These are phyloP conservation scores for Fagopyrum tataricum DNA, from an alignment of 148 eudicot genomes.

Conservation along the genomic window DNA sequence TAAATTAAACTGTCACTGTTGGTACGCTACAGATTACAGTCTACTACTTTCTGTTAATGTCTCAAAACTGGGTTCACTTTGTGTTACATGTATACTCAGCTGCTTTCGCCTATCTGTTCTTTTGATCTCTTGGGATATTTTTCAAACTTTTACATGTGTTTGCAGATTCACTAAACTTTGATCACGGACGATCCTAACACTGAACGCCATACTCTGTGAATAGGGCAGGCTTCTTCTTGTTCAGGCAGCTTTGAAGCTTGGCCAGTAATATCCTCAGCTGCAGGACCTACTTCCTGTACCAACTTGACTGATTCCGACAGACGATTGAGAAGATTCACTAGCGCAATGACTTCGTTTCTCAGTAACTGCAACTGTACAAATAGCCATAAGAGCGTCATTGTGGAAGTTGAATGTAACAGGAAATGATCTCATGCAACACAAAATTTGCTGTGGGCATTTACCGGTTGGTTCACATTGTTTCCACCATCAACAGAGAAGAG, in stretches of 20 bases:
- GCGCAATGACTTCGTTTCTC: conserved; percentile 42
- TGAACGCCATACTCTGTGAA: conserved; percentile 7
- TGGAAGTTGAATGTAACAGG: neutral
- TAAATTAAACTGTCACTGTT: neutral
- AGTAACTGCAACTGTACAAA: conserved; percentile 28
- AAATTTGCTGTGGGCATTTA: conserved; percentile 27
- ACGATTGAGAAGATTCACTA: conserved; percentile 33
- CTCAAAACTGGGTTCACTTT: conserved; percentile 3
- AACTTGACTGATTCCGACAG: conserved; percentile 42
- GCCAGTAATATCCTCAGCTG: conserved; percentile 16
- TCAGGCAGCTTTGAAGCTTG: conserved; percentile 8
- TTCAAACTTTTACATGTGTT: neutral
- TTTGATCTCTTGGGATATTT: neutral
- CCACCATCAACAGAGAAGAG: conserved; percentile 66
- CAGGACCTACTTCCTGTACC: conserved; percentile 31
- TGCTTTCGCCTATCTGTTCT: neutral
- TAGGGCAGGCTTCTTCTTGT: neutral
- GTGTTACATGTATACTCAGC: neutral
- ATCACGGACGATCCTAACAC: neutral
- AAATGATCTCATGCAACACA: neutral
- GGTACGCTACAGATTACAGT: neutral
- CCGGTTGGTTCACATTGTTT: conserved; percentile 38
- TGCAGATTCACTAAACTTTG: neutral
- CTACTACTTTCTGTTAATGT: neutral
- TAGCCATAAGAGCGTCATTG: neutral